Evolutionary conservation across 164 flowering plant genomes (phyloP).

Genomic region (Chloranthus sessilifolius): DNA sequence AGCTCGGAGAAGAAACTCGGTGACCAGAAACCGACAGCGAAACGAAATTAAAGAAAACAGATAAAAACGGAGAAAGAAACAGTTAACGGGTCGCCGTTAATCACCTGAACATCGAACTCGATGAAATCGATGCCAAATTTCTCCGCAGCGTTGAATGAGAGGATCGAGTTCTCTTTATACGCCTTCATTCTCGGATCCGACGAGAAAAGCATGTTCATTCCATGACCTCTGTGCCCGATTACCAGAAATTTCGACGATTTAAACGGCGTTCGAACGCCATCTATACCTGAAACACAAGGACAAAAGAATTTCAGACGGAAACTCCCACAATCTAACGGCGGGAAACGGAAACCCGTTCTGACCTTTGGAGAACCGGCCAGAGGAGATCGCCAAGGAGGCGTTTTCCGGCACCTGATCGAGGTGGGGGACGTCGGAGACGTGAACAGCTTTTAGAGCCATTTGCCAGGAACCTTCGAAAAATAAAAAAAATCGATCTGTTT

Average conservation of each 20-base stretch:
- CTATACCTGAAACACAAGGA: slow-evolving; percentile 12
- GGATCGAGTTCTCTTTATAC: slow-evolving; percentile 67
- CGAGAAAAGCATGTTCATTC: slow-evolving; percentile 73
- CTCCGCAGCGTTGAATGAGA: slow-evolving; percentile 67
- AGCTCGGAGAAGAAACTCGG: neutral
- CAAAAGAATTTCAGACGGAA: neutral
- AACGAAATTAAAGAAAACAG: no score
- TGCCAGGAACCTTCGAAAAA: no score
- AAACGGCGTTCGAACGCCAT: slow-evolving; percentile 7
- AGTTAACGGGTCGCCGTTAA: neutral
- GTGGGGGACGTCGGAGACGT: slow-evolving; percentile 58
- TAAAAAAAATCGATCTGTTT: no score
- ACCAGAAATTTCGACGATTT: slow-evolving; percentile 41
- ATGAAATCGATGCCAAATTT: slow-evolving; percentile 53
- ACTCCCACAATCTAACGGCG: neutral
- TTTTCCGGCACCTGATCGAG: slow-evolving; percentile 45
- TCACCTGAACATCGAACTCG: slow-evolving; percentile 92
- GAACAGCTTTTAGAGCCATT: slow-evolving; percentile 75
- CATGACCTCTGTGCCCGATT: slow-evolving; percentile 83
- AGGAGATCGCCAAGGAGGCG: slow-evolving; percentile 19
- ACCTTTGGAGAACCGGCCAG: slow-evolving; percentile 28
- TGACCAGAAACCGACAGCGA: neutral
- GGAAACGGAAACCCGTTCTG: neutral
- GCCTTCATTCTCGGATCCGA: slow-evolving; percentile 55
- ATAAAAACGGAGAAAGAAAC: neutral